Evolutionary conservation across 1,284 basidiomycete species (phyloP), one percentile per base, ranked within the genome.

Genomic region (Trichosporon sp.): DNA sequence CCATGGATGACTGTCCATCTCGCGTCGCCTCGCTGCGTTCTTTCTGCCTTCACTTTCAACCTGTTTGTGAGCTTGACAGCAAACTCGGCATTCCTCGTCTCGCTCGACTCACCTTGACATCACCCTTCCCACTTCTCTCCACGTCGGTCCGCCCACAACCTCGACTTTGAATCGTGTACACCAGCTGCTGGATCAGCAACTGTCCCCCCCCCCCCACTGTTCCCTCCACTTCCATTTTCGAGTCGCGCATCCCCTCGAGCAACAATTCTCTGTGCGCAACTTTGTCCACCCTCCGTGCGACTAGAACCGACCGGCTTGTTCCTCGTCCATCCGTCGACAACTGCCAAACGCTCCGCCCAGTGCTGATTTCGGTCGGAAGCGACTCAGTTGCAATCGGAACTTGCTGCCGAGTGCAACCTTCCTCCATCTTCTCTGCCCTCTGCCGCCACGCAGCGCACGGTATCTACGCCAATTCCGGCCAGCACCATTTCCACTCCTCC

Each of bases 171-270:
- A 54, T 51, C 48, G 16, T 51, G 40, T 43, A 37, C 40, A 12
- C 40, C 14, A 7, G 43, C 43, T 46, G 43, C 43, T 46, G 43
- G 43, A 16, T 46, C 43, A 46, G 43, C 43, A 11, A n/a, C 14
- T 37, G 35, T 37, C 16, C 43, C 26, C 16, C 16, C 16, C 16
- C 51, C 51, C 21, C 21, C 51, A 54, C 21, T 26, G 51, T 54
- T 54, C 46, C 51, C 51, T 54, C 51, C 51, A 54, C 51, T 54
- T 26, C 26, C 51, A 54, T 54, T 54, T 54, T 54, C 51, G 51
- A 54, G 51, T 54, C 51, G 51, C 51, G 51, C 51, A 26, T 54
- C 51, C 51, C 14, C 51, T 26, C 21, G 19, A 54, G 19, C 21
- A 54, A 26, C n/a, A 54, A 21, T 26, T 54, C 51, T 54, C 51